A percentile compares a stretch with the other conserved stretches of the same genome.
phyloP scores from a whole-genome alignment of 2,329 filamentous ascomycete species.

The Cyclaneusma minus region DNA sequence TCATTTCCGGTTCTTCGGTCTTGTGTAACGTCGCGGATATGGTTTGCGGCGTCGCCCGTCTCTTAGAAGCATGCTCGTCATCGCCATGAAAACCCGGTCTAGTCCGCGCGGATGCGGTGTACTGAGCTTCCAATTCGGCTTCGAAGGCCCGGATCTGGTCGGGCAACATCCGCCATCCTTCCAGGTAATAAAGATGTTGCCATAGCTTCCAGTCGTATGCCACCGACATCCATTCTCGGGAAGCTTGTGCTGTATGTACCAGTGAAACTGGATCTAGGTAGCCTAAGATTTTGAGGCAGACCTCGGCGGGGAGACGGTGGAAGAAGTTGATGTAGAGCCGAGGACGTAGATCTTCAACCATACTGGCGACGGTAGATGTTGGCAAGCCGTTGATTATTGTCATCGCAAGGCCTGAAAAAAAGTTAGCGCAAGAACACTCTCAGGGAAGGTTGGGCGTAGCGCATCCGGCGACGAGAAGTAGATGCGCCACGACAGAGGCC shows the following conservation, averaged over 20 bases:
- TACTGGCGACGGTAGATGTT: slow-evolving; percentile 62
- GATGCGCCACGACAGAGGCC: neutral
- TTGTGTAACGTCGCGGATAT: slow-evolving; percentile 17
- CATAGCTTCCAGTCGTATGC: slow-evolving; percentile 76
- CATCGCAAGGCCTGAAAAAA: slow-evolving; percentile 57
- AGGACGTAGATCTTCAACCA: slow-evolving; percentile 67
- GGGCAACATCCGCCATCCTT: slow-evolving; percentile 69
- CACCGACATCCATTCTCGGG: slow-evolving; percentile 65
- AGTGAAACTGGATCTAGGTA: slow-evolving; percentile 73
- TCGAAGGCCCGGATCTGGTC: slow-evolving; percentile 54
- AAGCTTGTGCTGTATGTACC: slow-evolving; percentile 63
- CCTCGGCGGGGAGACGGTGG: slow-evolving; percentile 69
- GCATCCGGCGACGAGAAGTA: neutral
- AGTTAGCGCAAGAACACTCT: neutral
- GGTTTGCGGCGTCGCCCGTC: slow-evolving; percentile 31
- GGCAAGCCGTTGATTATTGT: slow-evolving; percentile 62
- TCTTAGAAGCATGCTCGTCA: slow-evolving; percentile 37
- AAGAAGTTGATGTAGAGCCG: slow-evolving; percentile 90
- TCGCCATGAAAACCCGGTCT: slow-evolving; percentile 14
- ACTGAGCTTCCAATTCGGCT: slow-evolving; percentile 34
- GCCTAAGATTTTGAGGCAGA: slow-evolving; percentile 77
- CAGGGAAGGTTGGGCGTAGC: neutral
- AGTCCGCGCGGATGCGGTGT: slow-evolving; percentile 9
- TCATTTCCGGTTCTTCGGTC: slow-evolving; percentile 32
- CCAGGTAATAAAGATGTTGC: slow-evolving; percentile 66